Evolutionary conservation across 2,329 filamentous ascomycete genomes (phyloP).

Genomic region (Colletotrichum tamarilloi): DNA sequence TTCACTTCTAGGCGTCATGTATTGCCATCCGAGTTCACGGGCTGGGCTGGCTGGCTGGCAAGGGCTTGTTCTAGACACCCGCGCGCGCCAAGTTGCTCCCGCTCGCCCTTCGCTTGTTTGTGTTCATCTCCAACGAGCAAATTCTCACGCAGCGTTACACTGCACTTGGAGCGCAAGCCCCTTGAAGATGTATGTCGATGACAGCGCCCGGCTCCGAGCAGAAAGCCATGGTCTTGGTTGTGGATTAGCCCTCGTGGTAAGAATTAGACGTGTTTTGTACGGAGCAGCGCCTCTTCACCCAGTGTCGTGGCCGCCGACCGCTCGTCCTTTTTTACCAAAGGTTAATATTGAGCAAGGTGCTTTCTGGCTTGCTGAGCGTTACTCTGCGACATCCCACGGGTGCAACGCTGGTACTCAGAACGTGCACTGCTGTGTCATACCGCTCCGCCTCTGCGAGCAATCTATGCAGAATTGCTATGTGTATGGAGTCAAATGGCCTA

Average conservation of each 20-base stretch:
- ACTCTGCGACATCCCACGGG: conserved; percentile 19
- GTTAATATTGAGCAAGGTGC: neutral
- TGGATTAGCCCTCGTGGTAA: neutral
- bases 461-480: neutral
- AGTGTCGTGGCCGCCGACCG: conserved; percentile 7
- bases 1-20: neutral
- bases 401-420: conserved; percentile 8
- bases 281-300: neutral
- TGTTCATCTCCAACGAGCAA: conserved; percentile 17
- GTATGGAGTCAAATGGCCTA: neutral
- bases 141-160: conserved; percentile 24
- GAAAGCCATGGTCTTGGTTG: conserved; percentile 7
- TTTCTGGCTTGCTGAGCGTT: conserved; percentile 13
- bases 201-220: conserved; percentile 6
- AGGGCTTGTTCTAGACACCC: conserved; percentile 12
- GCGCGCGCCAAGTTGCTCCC: conserved; percentile 18
- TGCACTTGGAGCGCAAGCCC: conserved; percentile 19
- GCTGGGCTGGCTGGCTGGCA: neutral
- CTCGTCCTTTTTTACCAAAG: conserved; percentile 11
- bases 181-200: conserved; percentile 27
- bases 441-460: neutral
- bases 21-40: neutral
- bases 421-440: neutral
- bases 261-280: conserved; percentile 14
- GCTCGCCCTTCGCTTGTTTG: conserved; percentile 4